These are phyloP conservation scores for Aspergillus bertholletiae DNA, from an alignment of 495 filamentous ascomycete genomes.

Conservation along the genomic window DNA sequence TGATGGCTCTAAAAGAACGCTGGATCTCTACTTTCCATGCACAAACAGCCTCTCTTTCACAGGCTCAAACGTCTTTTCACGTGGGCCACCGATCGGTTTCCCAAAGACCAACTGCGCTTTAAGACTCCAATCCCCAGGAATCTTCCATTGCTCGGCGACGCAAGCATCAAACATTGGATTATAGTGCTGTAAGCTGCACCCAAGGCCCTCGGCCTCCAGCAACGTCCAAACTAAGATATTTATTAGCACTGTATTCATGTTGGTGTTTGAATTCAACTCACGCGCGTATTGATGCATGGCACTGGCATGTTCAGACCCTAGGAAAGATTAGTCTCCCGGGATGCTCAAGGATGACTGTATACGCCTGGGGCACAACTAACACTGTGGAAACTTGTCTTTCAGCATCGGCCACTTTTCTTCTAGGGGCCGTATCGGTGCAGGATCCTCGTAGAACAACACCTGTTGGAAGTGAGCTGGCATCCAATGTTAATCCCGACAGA, in stretches of 20 bases:
- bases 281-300: conserved; percentile 64
- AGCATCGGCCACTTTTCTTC: conserved; percentile 44
- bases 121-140: conserved; percentile 56
- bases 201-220: conserved; percentile 66
- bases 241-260: neutral
- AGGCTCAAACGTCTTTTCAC: conserved; percentile 19
- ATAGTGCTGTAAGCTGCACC: conserved; percentile 74
- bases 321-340: conserved; percentile 41
- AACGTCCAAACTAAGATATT: conserved; percentile 53
- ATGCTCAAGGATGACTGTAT: conserved; percentile 1
- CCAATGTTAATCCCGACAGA: neutral
- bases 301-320: conserved; percentile 53
- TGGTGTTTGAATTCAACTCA: conserved; percentile 5
- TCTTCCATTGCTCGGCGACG: conserved; percentile 53
- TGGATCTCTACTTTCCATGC: conserved; percentile 8
- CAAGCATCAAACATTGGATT: conserved; percentile 56
- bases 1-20: too few species aligned
- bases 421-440: conserved; percentile 42
- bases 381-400: conserved; percentile 11
- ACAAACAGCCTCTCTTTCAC: conserved; percentile 14
- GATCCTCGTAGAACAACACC: conserved; percentile 66
- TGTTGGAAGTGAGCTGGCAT: neutral
- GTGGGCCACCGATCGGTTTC: conserved; percentile 33
- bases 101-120: conserved; percentile 62
- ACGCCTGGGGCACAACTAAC: conserved; percentile 36